Base-by-base conservation (phyloP, 2,329 filamentous ascomycete genomes). In the Cytospora chrysosperma region DNA sequence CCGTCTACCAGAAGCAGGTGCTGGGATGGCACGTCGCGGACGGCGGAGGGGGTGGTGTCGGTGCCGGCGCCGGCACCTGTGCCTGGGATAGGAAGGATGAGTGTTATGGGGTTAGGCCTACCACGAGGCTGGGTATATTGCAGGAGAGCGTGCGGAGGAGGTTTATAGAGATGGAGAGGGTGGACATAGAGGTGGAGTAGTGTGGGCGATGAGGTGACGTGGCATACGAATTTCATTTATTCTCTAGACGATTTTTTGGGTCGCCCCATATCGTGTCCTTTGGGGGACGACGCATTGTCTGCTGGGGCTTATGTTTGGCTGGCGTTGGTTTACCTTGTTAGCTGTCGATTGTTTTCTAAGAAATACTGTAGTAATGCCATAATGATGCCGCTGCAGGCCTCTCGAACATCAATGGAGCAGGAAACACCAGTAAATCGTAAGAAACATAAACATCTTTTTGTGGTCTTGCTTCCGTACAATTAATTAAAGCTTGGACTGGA, bases 1-100 rank as follows among this genome's bases (percentile, higher is more conserved):
- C 65, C 2, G 56, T 32, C 10, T 69, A 69, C 34, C 62, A 64
- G n/a, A 65, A 66, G 55, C 56, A 56, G 7, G 59, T 71, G 21
- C 53, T 69, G 21, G 69, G 69, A 0, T 70, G 67, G 61, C 43
- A 61, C 30, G 15, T n/a, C 10, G 50, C 27, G 12, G 49, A 37
- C 27, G 53, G 34, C 5, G 34, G 9, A 3, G 40, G 27, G 10
- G 37, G 10, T 8, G 30, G 21, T 6, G 26, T 19, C 50, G 47
- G 32, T 21, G 49, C 8, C 43, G 24, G 28, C 13, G 27, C 17
- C 1, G 28, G 24, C n/a, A n/a, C n/a, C n/a, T n/a, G n/a, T 12
- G 43, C 9, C 17, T 43, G 37, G 32, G 26, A 24, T 8, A 32
- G 30, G 26, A 26, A 9, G 27, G 54, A 37, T 10, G 26, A 52